Base-by-base conservation (phyloP, 2,329 filamentous ascomycete species). In the Colletotrichum acutatum region DNA sequence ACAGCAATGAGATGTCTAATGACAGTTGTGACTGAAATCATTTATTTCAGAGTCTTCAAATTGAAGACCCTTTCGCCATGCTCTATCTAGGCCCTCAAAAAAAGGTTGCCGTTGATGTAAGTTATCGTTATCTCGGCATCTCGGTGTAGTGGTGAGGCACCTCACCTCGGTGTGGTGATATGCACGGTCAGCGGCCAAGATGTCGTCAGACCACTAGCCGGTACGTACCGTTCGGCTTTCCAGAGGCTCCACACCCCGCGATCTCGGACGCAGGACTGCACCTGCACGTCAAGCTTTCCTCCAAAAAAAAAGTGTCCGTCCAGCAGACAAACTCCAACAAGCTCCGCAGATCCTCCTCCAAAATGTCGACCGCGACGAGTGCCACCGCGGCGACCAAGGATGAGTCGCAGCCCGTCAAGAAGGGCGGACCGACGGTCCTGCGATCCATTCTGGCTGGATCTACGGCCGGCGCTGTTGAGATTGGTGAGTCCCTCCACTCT, bases 391-490 rank as follows among this genome's bases (percentile, higher is more conserved):
- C 76, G 63, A 22, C 76, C 22, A 76, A 76, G 58, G 73, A 77
- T 58, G 77, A 78, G 34, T 74, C 71, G 64, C 74, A 76, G 71
- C 74, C 79, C 71, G 78, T 81, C 68, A 86, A 85, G 75, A 88
- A 88, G 80, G 81, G 82, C 84, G 66, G 66, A 32, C 94, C 95
- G 59, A 98, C 94, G 79, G 90, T 94, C 61, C 84, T 98, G 81
- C 94, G 97, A 77, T 98, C 95, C 72, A 94, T 98, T 78, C 87
- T 98, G 78, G 97, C 97, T 68, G 97, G 97, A 75, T 94, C 95
- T 69, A 94, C 93, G n/a, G 97, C 96, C 67, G 97, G 97, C 79
- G 97, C 95, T 67, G 90, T 98, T 76, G 96, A 99, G 85, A 98
- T 98, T 82, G 91, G 94, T 95, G 86, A 77, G 84, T 78, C 30